Conservation (phyloP, 768 basidiomycete species). For the Rhodotorula graminis region DNA sequence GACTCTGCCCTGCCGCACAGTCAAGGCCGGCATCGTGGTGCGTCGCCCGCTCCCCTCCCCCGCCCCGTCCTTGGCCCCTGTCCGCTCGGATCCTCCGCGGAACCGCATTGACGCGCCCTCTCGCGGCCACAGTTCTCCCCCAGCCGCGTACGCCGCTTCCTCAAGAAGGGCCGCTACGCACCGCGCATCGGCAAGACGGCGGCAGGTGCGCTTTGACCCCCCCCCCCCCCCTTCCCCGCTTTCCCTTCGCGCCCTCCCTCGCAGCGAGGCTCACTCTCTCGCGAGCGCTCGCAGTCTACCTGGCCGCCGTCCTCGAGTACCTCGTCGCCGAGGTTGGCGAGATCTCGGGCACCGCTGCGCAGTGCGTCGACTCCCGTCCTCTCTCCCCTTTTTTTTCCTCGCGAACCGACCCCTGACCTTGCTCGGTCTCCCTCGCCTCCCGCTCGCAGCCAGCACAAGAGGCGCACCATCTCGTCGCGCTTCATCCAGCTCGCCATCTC, state of each 20-base stretch:
- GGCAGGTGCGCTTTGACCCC: background rate
- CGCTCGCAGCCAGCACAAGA: slow-evolving; percentile 20
- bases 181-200: background rate
- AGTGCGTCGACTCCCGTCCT: background rate
- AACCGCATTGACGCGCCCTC: background rate
- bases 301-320: slow-evolving; percentile 53
- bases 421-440: background rate
- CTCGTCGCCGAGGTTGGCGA: slow-evolving; percentile 87
- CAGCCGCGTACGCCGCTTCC: background rate
- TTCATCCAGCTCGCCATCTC: slow-evolving; percentile 88
- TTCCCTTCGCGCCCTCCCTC: background rate
- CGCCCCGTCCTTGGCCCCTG: background rate
- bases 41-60: background rate
- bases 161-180: background rate
- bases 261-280: background rate
- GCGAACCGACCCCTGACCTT: too few species aligned
- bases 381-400: too few species aligned
- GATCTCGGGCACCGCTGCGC: slow-evolving; percentile 73
- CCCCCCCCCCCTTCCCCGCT: too few species aligned
- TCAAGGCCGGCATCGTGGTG: background rate
- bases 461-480: slow-evolving; percentile 76
- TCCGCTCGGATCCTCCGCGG: background rate
- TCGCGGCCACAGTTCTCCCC: slow-evolving; percentile 2
- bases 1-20: background rate
- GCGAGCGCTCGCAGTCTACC: slow-evolving; percentile 5